phyloP scores from a whole-genome alignment of 768 basidiomycete genomes.

The Leccinum olivaceopallidum region DNA sequence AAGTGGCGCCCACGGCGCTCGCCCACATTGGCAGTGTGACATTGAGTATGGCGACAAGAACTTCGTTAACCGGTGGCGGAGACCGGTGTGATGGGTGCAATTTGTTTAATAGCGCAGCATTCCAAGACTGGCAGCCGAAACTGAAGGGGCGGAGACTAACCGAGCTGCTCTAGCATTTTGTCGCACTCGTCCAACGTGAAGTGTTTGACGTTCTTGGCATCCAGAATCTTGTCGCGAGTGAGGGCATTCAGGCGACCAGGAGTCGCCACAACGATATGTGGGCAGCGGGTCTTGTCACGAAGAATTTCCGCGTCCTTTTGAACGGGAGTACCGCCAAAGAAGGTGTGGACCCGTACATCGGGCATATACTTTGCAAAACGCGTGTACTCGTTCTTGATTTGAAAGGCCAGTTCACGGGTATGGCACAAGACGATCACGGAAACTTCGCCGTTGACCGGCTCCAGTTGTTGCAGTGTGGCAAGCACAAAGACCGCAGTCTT shows the following conservation, averaged over 20 bases:
- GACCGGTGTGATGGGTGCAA: constrained; percentile 43
- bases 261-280: constrained; percentile 98
- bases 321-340: constrained; percentile 96
- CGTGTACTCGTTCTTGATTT: constrained; percentile 99
- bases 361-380: constrained; percentile 99
- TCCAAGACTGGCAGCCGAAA: constrained; percentile 57
- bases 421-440: constrained; percentile 98
- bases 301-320: constrained; percentile 92
- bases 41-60: constrained; percentile 40
- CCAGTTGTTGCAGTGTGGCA: constrained; percentile 96
- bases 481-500: constrained; percentile 99
- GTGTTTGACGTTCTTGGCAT: constrained; percentile 96
- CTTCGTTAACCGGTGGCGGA: constrained; percentile 30
- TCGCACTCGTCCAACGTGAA: constrained; percentile 99
- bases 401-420: constrained; percentile 98
- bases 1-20: constrained; percentile 30
- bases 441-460: constrained; percentile 97
- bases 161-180: constrained; percentile 99
- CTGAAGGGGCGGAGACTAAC: constrained; percentile 83
- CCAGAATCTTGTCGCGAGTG: constrained; percentile 91
- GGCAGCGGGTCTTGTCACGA: constrained; percentile 95
- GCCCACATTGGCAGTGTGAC: constrained; percentile 40
- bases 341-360: constrained; percentile 94
- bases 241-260: constrained; percentile 97
- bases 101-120: constrained; percentile 46